Conservation (phyloP, 805 yeast genomes). For the Cyberlindnera suaveolens region DNA sequence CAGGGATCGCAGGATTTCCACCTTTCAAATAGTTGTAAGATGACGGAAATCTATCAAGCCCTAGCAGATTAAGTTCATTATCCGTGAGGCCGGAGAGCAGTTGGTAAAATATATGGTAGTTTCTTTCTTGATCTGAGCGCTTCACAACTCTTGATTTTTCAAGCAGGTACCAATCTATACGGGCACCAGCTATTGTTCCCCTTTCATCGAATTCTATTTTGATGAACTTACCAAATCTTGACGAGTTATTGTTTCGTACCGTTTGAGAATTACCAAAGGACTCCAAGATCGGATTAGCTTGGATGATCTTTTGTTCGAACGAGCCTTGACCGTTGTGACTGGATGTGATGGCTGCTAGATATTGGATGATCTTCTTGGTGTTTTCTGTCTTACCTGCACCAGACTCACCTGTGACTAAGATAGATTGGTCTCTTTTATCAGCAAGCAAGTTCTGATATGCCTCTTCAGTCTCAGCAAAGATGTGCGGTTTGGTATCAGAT, state of each 20-base stretch:
- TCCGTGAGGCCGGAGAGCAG: slow-evolving; percentile 61
- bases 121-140: slow-evolving; percentile 74
- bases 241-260: slow-evolving; percentile 86
- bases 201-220: slow-evolving; percentile 65
- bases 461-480: slow-evolving; percentile 82
- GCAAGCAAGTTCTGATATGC: slow-evolving; percentile 72
- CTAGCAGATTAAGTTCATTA: slow-evolving; percentile 39
- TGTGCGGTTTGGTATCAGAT: slow-evolving; percentile 69
- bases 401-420: slow-evolving; percentile 96
- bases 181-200: slow-evolving; percentile 78
- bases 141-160: slow-evolving; percentile 89
- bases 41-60: slow-evolving; percentile 33
- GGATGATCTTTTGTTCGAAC: slow-evolving; percentile 80
- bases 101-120: slow-evolving; percentile 92
- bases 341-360: slow-evolving; percentile 70
- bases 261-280: slow-evolving; percentile 98
- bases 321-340: slow-evolving; percentile 23
- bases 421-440: slow-evolving; percentile 74
- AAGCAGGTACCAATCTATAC: slow-evolving; percentile 87
- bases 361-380: slow-evolving; percentile 91
- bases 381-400: slow-evolving; percentile 99
- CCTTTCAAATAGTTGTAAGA: slow-evolving; percentile 52
- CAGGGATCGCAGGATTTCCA: slow-evolving; percentile 52
- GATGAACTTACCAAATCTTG: slow-evolving; percentile 94
- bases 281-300: slow-evolving; percentile 93